phyloP scores from a whole-genome alignment of 140 eudicot genomes.

The Oenanthe javanica region DNA sequence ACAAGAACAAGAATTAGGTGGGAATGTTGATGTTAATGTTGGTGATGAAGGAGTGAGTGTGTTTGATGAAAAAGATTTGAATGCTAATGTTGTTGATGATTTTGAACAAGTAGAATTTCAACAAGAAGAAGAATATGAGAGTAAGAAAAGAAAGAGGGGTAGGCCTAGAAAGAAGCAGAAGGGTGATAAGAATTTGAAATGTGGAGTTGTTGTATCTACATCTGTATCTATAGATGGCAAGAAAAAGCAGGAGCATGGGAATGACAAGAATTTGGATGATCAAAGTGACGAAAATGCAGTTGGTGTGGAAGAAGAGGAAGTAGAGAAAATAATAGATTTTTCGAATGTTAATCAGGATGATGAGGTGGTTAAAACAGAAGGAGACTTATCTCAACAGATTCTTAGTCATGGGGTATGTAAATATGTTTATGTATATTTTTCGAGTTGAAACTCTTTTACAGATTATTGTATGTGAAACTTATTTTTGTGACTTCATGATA shows the following conservation, averaged over 20 bases:
- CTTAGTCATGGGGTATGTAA: too few relatives aligned
- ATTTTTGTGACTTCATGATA: too few relatives aligned
- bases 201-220: not conserved
- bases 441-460: not conserved
- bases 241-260: not conserved
- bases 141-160: not conserved
- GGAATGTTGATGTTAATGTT: not conserved
- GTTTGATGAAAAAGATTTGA: not conserved
- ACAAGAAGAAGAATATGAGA: not conserved
- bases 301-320: not conserved
- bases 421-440: not conserved
- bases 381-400: too few relatives aligned
- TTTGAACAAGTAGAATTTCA: not conserved
- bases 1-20: not conserved
- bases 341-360: too few relatives aligned
- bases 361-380: too few relatives aligned
- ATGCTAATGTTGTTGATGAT: not conserved
- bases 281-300: not conserved
- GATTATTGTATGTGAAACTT: too few relatives aligned
- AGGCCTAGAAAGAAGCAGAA: not conserved
- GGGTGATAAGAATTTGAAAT: not conserved
- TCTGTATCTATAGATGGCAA: not conserved
- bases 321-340: too few relatives aligned
- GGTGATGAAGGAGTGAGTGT: not conserved
- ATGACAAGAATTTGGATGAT: not conserved